phyloP scores from a whole-genome alignment of 345 rosid species.

The Linum lewisii region DNA sequence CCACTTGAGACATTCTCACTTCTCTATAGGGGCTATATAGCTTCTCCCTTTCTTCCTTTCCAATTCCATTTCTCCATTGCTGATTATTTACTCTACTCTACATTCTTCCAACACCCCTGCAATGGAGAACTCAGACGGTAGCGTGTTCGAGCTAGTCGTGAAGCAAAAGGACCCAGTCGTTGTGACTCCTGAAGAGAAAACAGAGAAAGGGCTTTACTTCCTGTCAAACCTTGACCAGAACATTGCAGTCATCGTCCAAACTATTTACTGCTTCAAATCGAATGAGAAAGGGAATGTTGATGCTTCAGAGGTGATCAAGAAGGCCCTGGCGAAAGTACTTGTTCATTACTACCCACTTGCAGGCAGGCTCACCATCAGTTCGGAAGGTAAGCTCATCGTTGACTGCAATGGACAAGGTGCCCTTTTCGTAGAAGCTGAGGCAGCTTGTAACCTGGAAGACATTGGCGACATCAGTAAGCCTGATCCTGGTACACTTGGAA shows the following conservation, averaged over 20 bases:
- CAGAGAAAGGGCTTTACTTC: constrained; percentile 67
- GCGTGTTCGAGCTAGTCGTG: constrained; percentile 37
- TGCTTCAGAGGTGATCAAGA: constrained; percentile 48
- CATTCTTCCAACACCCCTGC: neutral
- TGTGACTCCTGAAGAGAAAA: constrained; percentile 57
- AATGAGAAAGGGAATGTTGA: constrained; percentile 50
- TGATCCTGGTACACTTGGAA: neutral
- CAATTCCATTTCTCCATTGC: too few species aligned
- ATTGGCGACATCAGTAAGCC: neutral
- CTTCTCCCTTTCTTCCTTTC: too few species aligned
- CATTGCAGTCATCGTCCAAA: constrained; percentile 67
- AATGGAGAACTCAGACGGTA: constrained; percentile 44
- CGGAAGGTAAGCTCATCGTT: constrained; percentile 13
- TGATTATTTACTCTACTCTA: too few species aligned
- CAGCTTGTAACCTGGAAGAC: neutral
- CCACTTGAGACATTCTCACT: too few species aligned
- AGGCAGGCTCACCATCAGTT: constrained; percentile 30
- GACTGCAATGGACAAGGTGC: constrained; percentile 14
- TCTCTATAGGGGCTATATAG: too few species aligned
- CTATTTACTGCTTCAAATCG: constrained; percentile 75
- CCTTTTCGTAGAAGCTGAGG: neutral
- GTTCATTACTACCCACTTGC: constrained; percentile 79
- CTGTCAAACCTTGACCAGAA: constrained; percentile 91
- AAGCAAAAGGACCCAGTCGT: constrained; percentile 44
- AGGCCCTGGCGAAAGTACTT: constrained; percentile 66